phyloP scores from a whole-genome alignment of 1,139 yeast species.

The Magnusiomyces paraingens region DNA sequence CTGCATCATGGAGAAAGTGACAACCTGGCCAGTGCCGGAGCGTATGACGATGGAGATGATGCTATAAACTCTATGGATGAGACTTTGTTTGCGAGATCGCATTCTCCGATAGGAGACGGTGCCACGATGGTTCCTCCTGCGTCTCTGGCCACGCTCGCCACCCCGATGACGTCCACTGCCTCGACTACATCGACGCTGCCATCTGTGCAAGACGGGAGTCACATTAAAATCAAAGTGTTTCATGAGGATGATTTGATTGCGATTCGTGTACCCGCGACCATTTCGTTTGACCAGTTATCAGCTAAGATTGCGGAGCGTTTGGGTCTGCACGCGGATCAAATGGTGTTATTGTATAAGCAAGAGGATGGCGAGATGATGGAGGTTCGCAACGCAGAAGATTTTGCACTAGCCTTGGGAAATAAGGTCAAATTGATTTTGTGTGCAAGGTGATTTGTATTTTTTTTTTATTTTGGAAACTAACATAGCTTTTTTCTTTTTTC shows the following conservation, averaged over 20 bases:
- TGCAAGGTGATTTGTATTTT: conserved; percentile 22
- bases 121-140: background rate
- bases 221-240: conserved; percentile 75
- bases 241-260: conserved; percentile 90
- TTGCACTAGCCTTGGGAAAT: conserved; percentile 29
- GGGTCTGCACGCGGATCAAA: conserved; percentile 25
- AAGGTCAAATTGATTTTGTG: conserved; percentile 34
- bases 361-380: conserved; percentile 28
- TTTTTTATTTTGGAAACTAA: conserved; percentile 3
- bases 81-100: too few species aligned
- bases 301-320: conserved; percentile 62
- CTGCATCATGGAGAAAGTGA: too few species aligned
- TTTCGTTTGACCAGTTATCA: conserved; percentile 55
- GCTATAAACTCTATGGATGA: too few species aligned
- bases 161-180: conserved; percentile 4
- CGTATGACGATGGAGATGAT: too few species aligned
- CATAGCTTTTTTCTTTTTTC: background rate
- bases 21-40: too few species aligned
- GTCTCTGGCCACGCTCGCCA: background rate
- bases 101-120: background rate
- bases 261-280: conserved; percentile 58
- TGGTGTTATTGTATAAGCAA: conserved; percentile 29
- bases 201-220: conserved; percentile 16
- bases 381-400: conserved; percentile 28
- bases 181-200: conserved; percentile 11